A percentile compares a stretch with the other conserved stretches of the same genome.
Evolutionary conservation across 768 basidiomycete species (phyloP).

Genomic region (Tricholoma bakamatsutake): DNA sequence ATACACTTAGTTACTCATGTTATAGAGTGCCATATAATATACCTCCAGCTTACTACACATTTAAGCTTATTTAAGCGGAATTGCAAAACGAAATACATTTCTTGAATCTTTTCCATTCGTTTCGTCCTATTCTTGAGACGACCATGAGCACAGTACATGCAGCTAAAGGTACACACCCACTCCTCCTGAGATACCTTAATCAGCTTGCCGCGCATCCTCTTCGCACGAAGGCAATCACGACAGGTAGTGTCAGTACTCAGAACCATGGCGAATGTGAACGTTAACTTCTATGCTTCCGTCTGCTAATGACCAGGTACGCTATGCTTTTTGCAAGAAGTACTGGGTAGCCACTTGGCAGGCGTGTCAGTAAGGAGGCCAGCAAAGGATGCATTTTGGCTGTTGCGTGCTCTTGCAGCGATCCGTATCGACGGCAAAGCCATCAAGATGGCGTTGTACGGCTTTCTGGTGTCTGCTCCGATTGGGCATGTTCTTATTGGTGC

Average conservation of each 20-base stretch:
- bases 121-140: conserved; percentile 1
- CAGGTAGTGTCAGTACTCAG: conserved; percentile 38
- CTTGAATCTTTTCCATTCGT: not conserved
- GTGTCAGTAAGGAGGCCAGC: conserved; percentile 43
- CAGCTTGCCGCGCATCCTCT: conserved; percentile 66
- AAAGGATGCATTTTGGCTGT: conserved; percentile 48
- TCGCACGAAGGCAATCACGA: conserved; percentile 75
- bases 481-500: conserved; percentile 67
- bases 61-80: too few relatives aligned
- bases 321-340: conserved; percentile 74
- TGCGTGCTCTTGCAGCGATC: conserved; percentile 45
- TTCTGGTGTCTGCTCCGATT: conserved; percentile 78
- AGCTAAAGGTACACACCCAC: conserved; percentile 30
- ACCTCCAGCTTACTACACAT: too few relatives aligned
- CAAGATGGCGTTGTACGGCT: conserved; percentile 83
- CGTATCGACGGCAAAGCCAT: conserved; percentile 67
- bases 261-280: not conserved
- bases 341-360: conserved; percentile 67
- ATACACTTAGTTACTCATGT: conserved; percentile 16
- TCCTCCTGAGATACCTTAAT: conserved; percentile 65
- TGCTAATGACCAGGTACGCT: conserved; percentile 33
- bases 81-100: not conserved
- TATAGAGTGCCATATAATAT: conserved; percentile 14
- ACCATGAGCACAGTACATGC: conserved; percentile 34
- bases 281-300: not conserved